These are phyloP conservation scores for Prunus mongolica DNA, from an alignment of 306 rosid genomes.

Conservation along the genomic window DNA sequence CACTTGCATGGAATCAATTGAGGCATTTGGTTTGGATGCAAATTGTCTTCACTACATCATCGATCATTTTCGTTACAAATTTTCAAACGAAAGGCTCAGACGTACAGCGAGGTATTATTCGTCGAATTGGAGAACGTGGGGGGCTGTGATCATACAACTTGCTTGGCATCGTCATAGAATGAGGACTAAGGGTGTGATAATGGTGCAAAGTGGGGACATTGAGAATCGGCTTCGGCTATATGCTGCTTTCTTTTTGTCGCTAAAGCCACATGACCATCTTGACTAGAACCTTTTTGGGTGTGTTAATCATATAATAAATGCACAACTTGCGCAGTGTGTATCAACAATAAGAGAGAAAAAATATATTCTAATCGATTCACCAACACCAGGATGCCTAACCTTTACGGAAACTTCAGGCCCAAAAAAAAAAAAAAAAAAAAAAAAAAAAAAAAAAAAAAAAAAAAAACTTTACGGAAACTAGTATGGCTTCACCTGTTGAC, in stretches of 20 bases:
- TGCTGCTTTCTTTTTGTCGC: constrained; percentile 23
- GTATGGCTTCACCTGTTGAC: too few species aligned
- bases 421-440: too few species aligned
- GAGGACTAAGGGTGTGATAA: not conserved
- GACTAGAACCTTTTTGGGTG: constrained; percentile 9
- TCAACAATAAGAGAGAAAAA: not conserved
- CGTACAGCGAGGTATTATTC: constrained; percentile 33
- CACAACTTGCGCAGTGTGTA: not conserved
- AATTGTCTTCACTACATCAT: constrained; percentile 22
- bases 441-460: too few species aligned
- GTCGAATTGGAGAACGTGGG: constrained; percentile 43
- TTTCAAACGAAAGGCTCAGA: constrained; percentile 15
- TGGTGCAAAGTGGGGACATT: not conserved
- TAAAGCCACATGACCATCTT: constrained; percentile 37
- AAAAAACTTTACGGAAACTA: too few species aligned
- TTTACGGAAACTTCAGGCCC: too few species aligned
- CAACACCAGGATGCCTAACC: too few species aligned
- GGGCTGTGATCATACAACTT: constrained; percentile 32
- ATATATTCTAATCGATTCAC: too few species aligned
- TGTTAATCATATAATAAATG: not conserved
- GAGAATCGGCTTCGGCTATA: constrained; percentile 17
- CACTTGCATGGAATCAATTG: constrained; percentile 13
- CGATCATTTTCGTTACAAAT: constrained; percentile 30
- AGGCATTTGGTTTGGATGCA: constrained; percentile 29
- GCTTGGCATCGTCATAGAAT: constrained; percentile 30